Evolutionary conservation across 768 basidiomycete species (phyloP).

Genomic region (Auriscalpium orientale): DNA sequence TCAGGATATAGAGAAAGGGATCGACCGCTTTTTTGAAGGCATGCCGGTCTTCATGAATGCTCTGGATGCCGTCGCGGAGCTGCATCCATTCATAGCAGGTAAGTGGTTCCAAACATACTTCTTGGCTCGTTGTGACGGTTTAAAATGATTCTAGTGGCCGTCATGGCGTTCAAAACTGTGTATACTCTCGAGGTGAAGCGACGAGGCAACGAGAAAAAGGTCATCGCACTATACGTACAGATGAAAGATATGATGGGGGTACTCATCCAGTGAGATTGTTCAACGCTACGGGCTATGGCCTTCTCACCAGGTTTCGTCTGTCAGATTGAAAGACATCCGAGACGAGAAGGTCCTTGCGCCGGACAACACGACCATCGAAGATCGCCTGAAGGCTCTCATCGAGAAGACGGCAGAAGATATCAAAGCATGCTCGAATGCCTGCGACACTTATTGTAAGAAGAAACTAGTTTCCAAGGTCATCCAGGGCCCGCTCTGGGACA

Average conservation of each 20-base stretch:
- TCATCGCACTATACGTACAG: slow-evolving; percentile 36
- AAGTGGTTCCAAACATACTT: no score
- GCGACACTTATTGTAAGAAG: slow-evolving; percentile 27
- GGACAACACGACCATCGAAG: slow-evolving; percentile 27
- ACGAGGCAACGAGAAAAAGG: slow-evolving; percentile 44
- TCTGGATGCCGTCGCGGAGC: no score
- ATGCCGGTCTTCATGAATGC: no score
- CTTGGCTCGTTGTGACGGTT: no score
- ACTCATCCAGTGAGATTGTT: slow-evolving; percentile 1
- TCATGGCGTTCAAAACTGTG: slow-evolving; percentile 42
- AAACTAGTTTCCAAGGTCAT: slow-evolving; percentile 22
- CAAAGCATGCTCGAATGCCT: slow-evolving; percentile 17
- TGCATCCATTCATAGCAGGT: no score
- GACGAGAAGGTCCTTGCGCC: slow-evolving; percentile 23
- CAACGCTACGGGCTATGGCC: no score
- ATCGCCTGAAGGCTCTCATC: slow-evolving; percentile 26
- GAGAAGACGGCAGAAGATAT: slow-evolving; percentile 19
- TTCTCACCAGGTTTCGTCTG: background rate
- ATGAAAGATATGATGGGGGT: slow-evolving; percentile 43
- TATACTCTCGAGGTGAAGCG: slow-evolving; percentile 40
- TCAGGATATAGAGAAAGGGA: no score
- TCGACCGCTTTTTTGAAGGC: no score
- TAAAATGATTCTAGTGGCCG: slow-evolving; percentile 27
- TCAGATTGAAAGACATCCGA: slow-evolving; percentile 25
- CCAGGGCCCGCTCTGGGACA: slow-evolving; percentile 22